These are phyloP conservation scores for Eruca vesicaria DNA, from an alignment of 441 rosid genomes.

Conservation along the genomic window DNA sequence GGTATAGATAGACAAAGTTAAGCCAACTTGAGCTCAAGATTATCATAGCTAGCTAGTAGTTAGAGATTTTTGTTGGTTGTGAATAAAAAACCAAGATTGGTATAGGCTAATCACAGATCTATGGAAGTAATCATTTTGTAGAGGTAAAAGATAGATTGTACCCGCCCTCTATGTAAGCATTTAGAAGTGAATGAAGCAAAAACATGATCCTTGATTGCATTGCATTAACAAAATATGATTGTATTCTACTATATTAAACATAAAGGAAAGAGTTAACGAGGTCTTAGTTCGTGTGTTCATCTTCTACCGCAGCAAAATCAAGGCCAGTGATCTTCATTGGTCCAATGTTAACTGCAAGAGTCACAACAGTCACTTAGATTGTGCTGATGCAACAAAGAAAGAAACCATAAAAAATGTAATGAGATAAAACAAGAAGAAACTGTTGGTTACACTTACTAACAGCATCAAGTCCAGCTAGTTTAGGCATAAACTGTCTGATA, in stretches of 20 bases:
- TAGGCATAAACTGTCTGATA: slow-evolving; percentile 82
- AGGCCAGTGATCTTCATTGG: slow-evolving; percentile 69
- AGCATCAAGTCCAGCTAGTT: slow-evolving; percentile 79
- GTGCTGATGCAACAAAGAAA: not conserved
- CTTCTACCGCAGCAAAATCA: slow-evolving; percentile 54
- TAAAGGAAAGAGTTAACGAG: not conserved
- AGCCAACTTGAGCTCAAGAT: not conserved
- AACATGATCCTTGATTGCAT: not conserved
- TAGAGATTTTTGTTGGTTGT: not conserved
- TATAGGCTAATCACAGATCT: no score
- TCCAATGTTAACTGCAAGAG: slow-evolving; percentile 80
- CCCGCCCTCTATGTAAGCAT: not conserved
- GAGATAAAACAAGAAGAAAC: not conserved
- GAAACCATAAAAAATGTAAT: not conserved
- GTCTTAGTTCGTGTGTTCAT: slow-evolving; percentile 22
- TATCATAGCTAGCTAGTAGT: not conserved
- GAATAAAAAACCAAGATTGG: not conserved
- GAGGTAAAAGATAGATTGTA: not conserved
- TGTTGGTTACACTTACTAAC: slow-evolving; percentile 52
- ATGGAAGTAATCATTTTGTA: no score
- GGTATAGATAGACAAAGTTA: not conserved
- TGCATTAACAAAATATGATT: not conserved
- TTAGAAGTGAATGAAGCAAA: not conserved
- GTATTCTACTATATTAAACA: slow-evolving; percentile 5
- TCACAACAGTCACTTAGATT: not conserved